phyloP scores from a whole-genome alignment of 2,329 filamentous ascomycete species.

The Aspergillus sp. region DNA sequence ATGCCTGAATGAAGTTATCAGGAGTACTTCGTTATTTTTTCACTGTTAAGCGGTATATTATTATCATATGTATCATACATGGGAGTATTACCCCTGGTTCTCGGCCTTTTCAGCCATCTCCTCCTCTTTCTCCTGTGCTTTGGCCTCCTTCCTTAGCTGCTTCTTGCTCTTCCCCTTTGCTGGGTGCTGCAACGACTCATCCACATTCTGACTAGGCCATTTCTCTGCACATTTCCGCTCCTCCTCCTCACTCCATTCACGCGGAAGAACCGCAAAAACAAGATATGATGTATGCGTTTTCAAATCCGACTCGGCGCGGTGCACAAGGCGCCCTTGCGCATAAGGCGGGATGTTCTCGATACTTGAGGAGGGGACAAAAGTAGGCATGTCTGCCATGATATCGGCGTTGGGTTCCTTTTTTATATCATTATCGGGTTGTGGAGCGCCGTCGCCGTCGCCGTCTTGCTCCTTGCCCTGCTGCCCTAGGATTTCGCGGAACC shows the following conservation, averaged over 20 bases:
- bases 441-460: constrained; percentile 15
- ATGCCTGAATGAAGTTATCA: too few relatives aligned
- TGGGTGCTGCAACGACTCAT: constrained; percentile 18
- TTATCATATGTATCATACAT: not conserved
- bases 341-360: constrained; percentile 52
- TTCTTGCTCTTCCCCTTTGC: constrained; percentile 36
- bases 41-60: not conserved
- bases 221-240: constrained; percentile 66
- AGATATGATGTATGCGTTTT: constrained; percentile 98
- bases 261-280: constrained; percentile 86
- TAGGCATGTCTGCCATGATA: constrained; percentile 19
- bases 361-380: constrained; percentile 6
- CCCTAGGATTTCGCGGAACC: constrained; percentile 55
- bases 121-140: constrained; percentile 40
- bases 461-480: constrained; percentile 13
- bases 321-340: constrained; percentile 74
- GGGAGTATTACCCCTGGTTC: not conserved
- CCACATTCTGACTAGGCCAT: constrained; percentile 63
- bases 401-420: constrained; percentile 19
- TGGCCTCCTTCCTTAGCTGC: constrained; percentile 42
- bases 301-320: constrained; percentile 80
- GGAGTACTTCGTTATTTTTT: too few relatives aligned
- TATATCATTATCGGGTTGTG: constrained; percentile 4
- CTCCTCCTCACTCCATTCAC: constrained; percentile 79
- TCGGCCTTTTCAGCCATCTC: constrained; percentile 9